phyloP scores from a whole-genome alignment of 345 rosid species.

The Eucalyptus albens region DNA sequence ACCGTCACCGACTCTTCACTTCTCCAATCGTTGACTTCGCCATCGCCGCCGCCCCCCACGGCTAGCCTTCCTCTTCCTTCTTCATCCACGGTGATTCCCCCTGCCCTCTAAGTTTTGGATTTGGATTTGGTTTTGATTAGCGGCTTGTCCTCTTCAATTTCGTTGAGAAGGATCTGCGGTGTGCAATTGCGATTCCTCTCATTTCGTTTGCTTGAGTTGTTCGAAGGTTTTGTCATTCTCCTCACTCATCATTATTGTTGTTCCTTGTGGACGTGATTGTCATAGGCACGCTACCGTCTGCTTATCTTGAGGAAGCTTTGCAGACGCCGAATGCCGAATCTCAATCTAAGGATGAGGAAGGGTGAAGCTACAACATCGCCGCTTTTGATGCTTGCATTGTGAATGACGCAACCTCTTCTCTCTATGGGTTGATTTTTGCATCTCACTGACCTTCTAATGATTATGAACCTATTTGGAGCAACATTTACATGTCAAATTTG shows the following conservation, averaged over 20 bases:
- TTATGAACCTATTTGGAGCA: not conserved
- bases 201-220: not conserved
- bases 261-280: not conserved
- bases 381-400: not conserved
- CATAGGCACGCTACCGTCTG: constrained; percentile 21
- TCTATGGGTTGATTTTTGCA: not conserved
- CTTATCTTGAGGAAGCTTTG: constrained; percentile 14
- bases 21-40: not conserved
- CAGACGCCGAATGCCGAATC: constrained; percentile 3
- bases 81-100: constrained; percentile 48
- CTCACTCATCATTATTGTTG: not conserved
- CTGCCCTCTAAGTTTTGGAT: not conserved
- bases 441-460: not conserved
- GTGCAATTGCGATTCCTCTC: not conserved
- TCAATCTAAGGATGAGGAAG: constrained; percentile 49
- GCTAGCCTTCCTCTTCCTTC: constrained; percentile 87
- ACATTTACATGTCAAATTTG: not conserved
- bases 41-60: not conserved
- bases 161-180: not conserved
- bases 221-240: not conserved
- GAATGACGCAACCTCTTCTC: constrained; percentile 5
- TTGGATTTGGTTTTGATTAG: not conserved
- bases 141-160: not conserved
- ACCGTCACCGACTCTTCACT: no score
- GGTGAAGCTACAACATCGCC: not conserved